These are phyloP conservation scores for Rhodotorula sp. DNA, from an alignment of 1,284 basidiomycete genomes.

Conservation along the genomic window DNA sequence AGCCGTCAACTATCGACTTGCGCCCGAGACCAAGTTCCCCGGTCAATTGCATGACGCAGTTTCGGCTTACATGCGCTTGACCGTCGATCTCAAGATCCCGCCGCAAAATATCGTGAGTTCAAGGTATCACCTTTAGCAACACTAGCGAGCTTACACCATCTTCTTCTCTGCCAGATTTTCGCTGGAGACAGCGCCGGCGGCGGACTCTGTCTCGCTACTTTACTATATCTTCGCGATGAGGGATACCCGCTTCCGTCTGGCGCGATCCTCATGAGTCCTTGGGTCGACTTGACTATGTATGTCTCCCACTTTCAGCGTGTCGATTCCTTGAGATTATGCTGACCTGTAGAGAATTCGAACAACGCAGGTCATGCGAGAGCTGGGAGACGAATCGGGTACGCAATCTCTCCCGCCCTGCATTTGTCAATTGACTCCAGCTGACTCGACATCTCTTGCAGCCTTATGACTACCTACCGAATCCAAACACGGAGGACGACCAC, in stretches of 20 bases:
- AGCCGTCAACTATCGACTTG: conserved; percentile 95
- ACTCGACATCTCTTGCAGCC: conserved; percentile 14
- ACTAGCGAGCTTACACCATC: too few relatives aligned
- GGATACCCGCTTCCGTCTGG: conserved; percentile 74
- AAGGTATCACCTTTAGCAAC: too few relatives aligned
- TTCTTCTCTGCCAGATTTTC: conserved; percentile 43
- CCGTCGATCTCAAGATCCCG: conserved; percentile 84
- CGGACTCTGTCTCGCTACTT: conserved; percentile 75
- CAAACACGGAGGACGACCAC: conserved; percentile 59
- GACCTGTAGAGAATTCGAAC: conserved; percentile 58
- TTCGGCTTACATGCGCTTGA: conserved; percentile 78
- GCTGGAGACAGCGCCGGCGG: conserved; percentile 81
- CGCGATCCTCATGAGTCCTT: conserved; percentile 83
- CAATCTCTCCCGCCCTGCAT: not conserved
- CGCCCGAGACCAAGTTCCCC: conserved; percentile 91
- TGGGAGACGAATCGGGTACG: conserved; percentile 85
- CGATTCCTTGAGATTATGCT: not conserved
- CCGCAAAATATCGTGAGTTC: conserved; percentile 72
- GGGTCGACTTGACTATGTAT: conserved; percentile 64
- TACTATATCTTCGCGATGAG: conserved; percentile 74
- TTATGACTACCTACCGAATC: conserved; percentile 52
- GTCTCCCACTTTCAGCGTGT: conserved; percentile 51
- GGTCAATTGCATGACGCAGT: conserved; percentile 90
- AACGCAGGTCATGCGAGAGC: conserved; percentile 72
- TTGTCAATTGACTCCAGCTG: conserved; percentile 52